Evolutionary conservation across 305 asterid genomes (phyloP).

Genomic region (Fraxinus nigra): DNA sequence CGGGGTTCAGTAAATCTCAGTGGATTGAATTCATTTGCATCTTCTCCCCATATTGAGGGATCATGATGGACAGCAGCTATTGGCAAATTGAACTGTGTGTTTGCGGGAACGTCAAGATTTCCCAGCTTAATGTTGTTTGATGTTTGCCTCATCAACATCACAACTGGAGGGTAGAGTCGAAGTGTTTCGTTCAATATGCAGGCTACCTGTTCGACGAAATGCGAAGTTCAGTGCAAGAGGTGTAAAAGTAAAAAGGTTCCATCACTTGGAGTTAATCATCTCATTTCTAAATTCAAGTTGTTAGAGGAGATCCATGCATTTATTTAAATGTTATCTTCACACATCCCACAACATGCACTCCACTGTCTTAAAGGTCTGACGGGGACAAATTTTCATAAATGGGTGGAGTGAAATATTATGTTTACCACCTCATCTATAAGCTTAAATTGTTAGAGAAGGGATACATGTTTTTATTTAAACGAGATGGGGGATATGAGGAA

Average conservation of each 20-base stretch:
- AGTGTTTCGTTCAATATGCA: slow-evolving; percentile 35
- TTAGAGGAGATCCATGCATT: neutral
- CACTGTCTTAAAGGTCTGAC: neutral
- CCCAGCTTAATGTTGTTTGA: slow-evolving; percentile 30
- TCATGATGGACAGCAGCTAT: slow-evolving; percentile 34
- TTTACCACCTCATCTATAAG: neutral
- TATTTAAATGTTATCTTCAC: neutral
- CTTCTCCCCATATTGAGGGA: slow-evolving; percentile 35
- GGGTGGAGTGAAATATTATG: neutral
- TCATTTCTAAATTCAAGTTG: neutral
- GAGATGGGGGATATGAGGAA: neutral
- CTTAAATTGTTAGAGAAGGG: neutral
- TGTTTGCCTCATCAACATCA: slow-evolving; percentile 21
- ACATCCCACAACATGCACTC: neutral
- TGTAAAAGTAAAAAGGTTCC: neutral
- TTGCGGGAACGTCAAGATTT: slow-evolving; percentile 28
- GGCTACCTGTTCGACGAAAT: slow-evolving; percentile 21
- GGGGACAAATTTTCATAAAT: neutral
- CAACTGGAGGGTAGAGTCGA: slow-evolving; percentile 37
- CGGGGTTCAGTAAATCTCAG: slow-evolving; percentile 25
- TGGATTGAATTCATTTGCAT: slow-evolving; percentile 38
- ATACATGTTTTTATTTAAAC: neutral
- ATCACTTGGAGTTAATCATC: neutral
- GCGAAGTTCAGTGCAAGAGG: neutral
- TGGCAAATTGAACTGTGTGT: slow-evolving; percentile 27